phyloP scores from a whole-genome alignment of 805 yeast species.

The Zygotorulaspora danielsina region DNA sequence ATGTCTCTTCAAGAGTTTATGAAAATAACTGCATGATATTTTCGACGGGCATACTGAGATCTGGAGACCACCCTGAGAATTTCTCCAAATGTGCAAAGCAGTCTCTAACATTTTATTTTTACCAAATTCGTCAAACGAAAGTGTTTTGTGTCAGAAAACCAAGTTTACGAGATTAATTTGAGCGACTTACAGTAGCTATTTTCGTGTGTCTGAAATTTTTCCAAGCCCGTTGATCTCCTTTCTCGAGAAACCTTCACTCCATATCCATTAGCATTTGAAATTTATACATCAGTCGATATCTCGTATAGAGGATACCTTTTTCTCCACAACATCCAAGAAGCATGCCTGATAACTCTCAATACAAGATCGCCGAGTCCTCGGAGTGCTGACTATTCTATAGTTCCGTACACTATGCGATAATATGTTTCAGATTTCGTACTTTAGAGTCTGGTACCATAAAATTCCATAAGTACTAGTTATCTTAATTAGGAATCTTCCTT shows the following conservation, averaged over 20 bases:
- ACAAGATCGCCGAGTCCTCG: constrained; percentile 31
- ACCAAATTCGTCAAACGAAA: constrained; percentile 53
- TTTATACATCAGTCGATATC: constrained; percentile 36
- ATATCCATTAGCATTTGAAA: constrained; percentile 42
- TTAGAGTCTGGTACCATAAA: too few relatives aligned
- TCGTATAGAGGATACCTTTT: constrained; percentile 49
- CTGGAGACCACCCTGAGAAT: constrained; percentile 29
- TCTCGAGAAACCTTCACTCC: constrained; percentile 20
- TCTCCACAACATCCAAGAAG: too few relatives aligned
- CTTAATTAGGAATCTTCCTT: too few relatives aligned
- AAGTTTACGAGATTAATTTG: constrained; percentile 51
- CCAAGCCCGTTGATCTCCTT: too few relatives aligned
- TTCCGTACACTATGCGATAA: too few relatives aligned
- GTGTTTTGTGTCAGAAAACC: constrained; percentile 44
- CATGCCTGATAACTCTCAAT: constrained; percentile 25
- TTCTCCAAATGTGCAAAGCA: too few relatives aligned
- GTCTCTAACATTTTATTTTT: too few relatives aligned
- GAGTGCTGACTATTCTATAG: too few relatives aligned
- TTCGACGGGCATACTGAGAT: constrained; percentile 26
- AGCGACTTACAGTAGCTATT: constrained; percentile 44
- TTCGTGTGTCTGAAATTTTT: constrained; percentile 21
- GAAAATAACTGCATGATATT: constrained; percentile 43
- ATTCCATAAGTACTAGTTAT: too few relatives aligned
- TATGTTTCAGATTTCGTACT: too few relatives aligned
- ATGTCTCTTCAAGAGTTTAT: constrained; percentile 37